These are phyloP conservation scores for Discostella pseudostelligera DNA, from an alignment of 108 stramenopile genomes.

Conservation along the genomic window DNA sequence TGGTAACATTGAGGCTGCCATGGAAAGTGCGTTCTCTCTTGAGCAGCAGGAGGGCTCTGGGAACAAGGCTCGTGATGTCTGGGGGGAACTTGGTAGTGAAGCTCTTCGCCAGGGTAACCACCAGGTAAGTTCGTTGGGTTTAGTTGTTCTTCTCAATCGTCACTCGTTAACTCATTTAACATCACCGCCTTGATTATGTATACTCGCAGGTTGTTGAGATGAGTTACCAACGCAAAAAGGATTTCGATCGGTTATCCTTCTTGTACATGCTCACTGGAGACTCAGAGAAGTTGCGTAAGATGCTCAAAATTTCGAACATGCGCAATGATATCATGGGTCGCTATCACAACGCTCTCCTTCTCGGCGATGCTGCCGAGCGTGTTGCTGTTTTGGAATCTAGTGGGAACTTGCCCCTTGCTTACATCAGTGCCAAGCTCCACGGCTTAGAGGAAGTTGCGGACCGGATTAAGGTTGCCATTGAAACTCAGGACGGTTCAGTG, in stretches of 20 bases:
- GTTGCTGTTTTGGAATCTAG: conserved; percentile 91
- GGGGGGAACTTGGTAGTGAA: conserved; percentile 94
- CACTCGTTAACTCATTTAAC: not conserved
- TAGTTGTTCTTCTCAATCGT: not conserved
- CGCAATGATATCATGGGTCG: conserved; percentile 94
- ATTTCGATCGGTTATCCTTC: conserved; percentile 96
- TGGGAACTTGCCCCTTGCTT: conserved; percentile 93
- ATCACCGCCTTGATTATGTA: not conserved
- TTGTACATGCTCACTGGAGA: conserved; percentile 95
- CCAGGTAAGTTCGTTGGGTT: conserved; percentile 42
- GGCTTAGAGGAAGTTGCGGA: conserved; percentile 91
- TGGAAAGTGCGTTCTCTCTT: conserved; percentile 91
- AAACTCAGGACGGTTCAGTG: conserved; percentile 82
- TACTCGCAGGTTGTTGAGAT: conserved; percentile 86
- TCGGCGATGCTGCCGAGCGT: conserved; percentile 95
- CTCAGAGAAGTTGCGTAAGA: conserved; percentile 94
- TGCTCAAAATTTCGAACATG: conserved; percentile 97
- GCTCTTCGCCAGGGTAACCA: conserved; percentile 97
- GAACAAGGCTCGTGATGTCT: conserved; percentile 83
- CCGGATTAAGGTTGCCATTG: conserved; percentile 86
- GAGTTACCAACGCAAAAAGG: conserved; percentile 97
- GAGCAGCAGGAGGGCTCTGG: conserved; percentile 60
- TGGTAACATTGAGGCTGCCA: conserved; percentile 98
- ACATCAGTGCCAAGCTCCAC: conserved; percentile 89
- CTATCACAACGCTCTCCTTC: conserved; percentile 95